A percentile compares a stretch with the other conserved stretches of the same genome.
Evolutionary conservation across 257 asterid genomes (phyloP).

Genomic region (Oldenlandia corymbosa): DNA sequence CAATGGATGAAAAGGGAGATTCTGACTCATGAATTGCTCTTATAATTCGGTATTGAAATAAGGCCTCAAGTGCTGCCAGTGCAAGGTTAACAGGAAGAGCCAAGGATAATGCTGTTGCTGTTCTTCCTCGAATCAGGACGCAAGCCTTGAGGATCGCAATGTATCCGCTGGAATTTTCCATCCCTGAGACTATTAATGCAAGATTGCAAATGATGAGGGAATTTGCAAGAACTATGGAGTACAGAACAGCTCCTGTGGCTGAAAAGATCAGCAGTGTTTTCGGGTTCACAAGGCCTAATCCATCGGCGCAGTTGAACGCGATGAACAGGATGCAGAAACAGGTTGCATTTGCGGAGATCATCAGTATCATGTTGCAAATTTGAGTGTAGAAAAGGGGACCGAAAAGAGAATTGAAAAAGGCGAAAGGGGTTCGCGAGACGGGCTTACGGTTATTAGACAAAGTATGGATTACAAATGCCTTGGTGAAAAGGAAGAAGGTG

Average conservation of each 20-base stretch:
- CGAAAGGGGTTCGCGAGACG: not conserved
- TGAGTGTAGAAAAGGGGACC: conserved; percentile 49
- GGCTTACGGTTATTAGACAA: conserved; percentile 20
- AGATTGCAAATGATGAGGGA: conserved; percentile 42
- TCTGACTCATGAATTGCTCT: conserved; percentile 21
- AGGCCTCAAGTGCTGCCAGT: conserved; percentile 51
- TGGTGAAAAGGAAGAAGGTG: conserved; percentile 63
- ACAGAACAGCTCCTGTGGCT: conserved; percentile 43
- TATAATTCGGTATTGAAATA: conserved; percentile 56
- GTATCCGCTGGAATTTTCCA: conserved; percentile 39
- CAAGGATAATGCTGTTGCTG: conserved; percentile 46
- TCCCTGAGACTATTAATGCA: conserved; percentile 39
- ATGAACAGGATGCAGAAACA: conserved; percentile 45
- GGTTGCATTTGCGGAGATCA: conserved; percentile 63
- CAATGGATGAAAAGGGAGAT: conserved; percentile 22
- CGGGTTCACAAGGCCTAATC: conserved; percentile 34
- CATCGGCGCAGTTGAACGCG: conserved; percentile 29
- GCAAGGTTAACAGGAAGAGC: conserved; percentile 48
- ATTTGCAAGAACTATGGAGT: conserved; percentile 65
- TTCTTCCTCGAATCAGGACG: conserved; percentile 42
- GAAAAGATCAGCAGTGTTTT: conserved; percentile 35
- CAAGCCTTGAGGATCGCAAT: conserved; percentile 44
- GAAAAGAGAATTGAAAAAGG: conserved; percentile 29
- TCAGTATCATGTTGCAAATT: conserved; percentile 42
- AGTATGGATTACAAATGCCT: conserved; percentile 36